phyloP scores from a whole-genome alignment of 1,284 basidiomycete genomes.

The Melampsora americana region DNA sequence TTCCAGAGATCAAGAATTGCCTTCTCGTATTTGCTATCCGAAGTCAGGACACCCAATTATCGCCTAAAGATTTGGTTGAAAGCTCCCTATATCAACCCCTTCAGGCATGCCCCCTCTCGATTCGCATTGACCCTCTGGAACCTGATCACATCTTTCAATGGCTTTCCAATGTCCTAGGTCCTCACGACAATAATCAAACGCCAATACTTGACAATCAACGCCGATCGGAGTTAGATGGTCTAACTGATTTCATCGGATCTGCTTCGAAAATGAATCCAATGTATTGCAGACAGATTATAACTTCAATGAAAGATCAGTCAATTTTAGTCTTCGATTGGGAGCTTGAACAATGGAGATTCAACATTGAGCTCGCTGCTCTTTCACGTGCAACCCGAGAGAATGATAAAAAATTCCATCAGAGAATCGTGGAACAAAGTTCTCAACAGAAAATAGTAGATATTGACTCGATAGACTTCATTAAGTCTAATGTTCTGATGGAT shows the following conservation, averaged over 20 bases:
- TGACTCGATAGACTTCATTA: neutral
- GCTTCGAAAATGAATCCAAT: conserved; percentile 1
- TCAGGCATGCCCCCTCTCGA: neutral
- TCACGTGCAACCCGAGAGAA: neutral
- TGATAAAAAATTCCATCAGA: neutral
- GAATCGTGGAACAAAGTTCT: too few relatives aligned
- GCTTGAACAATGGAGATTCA: neutral
- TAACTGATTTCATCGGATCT: neutral
- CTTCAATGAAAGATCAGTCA: neutral
- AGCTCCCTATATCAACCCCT: neutral
- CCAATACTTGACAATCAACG: neutral
- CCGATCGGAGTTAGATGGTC: neutral
- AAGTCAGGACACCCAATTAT: neutral
- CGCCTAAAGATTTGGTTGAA: neutral
- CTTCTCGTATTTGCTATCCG: neutral
- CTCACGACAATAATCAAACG: neutral
- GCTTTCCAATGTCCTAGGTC: neutral
- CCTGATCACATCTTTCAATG: conserved; percentile 7
- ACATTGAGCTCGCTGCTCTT: neutral
- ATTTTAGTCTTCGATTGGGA: conserved; percentile 2
- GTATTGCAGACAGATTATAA: neutral
- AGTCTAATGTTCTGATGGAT: neutral
- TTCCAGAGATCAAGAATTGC: neutral
- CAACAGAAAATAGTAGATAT: neutral
- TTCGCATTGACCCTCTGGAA: neutral